Percentiles rank a stretch among this genome's conserved stretches.
Evolutionary conservation across 2,329 filamentous ascomycete genomes (phyloP).

Genomic region (Trichophyton equinum): DNA sequence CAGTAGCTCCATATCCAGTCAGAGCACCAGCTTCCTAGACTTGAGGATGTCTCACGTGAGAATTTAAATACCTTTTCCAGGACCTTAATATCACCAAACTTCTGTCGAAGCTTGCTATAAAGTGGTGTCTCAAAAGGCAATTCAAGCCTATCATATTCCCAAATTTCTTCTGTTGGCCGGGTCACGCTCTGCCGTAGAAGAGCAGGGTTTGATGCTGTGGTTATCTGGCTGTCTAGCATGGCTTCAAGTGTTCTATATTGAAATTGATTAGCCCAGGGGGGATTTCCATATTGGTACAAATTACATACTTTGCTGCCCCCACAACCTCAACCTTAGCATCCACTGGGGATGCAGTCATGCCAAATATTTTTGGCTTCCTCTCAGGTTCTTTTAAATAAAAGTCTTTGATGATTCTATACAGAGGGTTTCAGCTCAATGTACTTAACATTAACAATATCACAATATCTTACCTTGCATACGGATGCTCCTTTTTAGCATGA

Average conservation of each 20-base stretch:
- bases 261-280: conserved; percentile 4
- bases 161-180: conserved; percentile 47
- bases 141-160: conserved; percentile 43
- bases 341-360: conserved; percentile 94
- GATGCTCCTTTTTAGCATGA: conserved; percentile 86
- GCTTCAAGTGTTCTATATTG: conserved; percentile 53
- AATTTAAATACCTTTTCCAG: conserved; percentile 49
- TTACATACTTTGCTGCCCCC: conserved; percentile 46
- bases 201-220: conserved; percentile 54
- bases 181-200: conserved; percentile 48
- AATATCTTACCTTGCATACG: conserved; percentile 55
- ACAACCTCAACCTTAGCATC: conserved; percentile 66
- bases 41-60: conserved; percentile 46
- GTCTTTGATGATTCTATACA: conserved; percentile 62
- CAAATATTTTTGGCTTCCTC: conserved; percentile 63
- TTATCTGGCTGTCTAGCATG: conserved; percentile 69
- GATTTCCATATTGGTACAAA: background rate
- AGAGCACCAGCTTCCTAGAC: conserved; percentile 72
- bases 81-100: conserved; percentile 40
- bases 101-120: conserved; percentile 43
- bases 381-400: conserved; percentile 52
- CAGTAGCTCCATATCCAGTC: conserved; percentile 68
- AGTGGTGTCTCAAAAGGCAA: conserved; percentile 52
- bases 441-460: background rate
- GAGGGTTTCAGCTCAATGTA: background rate